Evolutionary conservation across 2,329 filamentous ascomycete genomes (phyloP).

Genomic region (Epichloe festucae): DNA sequence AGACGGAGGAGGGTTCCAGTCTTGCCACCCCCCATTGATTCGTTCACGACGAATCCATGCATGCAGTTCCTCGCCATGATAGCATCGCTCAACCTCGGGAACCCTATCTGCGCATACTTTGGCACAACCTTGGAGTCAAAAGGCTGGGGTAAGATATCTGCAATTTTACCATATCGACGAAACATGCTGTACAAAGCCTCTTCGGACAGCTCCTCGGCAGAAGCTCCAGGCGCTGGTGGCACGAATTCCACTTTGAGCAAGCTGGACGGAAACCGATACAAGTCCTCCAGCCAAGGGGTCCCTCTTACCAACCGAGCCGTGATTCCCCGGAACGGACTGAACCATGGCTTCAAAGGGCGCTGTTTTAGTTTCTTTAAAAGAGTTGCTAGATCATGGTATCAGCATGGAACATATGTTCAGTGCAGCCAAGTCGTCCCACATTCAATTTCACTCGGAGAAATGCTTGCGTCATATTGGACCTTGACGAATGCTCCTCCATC

Average conservation of each 20-base stretch:
- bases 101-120: constrained; percentile 69
- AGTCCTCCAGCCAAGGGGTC: constrained; percentile 85
- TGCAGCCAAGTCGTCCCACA: constrained; percentile 14
- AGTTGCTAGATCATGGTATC: constrained; percentile 21
- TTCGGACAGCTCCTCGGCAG: constrained; percentile 67
- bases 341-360: constrained; percentile 73
- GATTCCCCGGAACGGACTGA: constrained; percentile 66
- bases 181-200: constrained; percentile 82
- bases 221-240: constrained; percentile 54
- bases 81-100: constrained; percentile 57
- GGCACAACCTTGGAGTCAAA: constrained; percentile 78
- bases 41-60: constrained; percentile 65
- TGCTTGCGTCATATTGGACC: constrained; percentile 41
- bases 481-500: constrained; percentile 97
- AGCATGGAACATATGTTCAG: background rate
- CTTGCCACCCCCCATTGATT: constrained; percentile 64
- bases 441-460: constrained; percentile 30
- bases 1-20: constrained; percentile 65
- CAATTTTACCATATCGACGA: constrained; percentile 78
- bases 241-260: constrained; percentile 77
- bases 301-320: constrained; percentile 64
- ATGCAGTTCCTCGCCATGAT: constrained; percentile 88
- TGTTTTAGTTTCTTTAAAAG: constrained; percentile 53
- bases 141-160: constrained; percentile 70
- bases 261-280: constrained; percentile 67